phyloP scores from a whole-genome alignment of 2,329 filamentous ascomycete species.

The Verticillium dahliae region DNA sequence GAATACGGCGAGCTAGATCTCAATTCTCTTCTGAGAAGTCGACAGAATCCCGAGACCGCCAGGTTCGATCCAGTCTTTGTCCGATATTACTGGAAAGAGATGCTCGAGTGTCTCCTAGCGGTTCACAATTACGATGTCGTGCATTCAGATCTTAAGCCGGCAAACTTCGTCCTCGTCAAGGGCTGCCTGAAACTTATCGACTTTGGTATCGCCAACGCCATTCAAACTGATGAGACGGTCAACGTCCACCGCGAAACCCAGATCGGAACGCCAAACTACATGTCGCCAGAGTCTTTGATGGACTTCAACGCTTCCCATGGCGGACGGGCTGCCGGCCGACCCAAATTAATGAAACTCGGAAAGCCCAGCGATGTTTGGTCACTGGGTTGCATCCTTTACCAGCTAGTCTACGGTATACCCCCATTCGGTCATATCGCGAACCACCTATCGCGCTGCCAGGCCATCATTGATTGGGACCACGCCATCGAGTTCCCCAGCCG shows the following conservation, averaged over 20 bases:
- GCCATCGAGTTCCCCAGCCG: slow-evolving; percentile 64
- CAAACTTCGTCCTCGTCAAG: slow-evolving; percentile 90
- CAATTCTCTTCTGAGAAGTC: slow-evolving; percentile 72
- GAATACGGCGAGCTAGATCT: slow-evolving; percentile 95
- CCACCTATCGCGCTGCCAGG: slow-evolving; percentile 78
- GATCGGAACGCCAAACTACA: slow-evolving; percentile 95
- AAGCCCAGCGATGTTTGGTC: slow-evolving; percentile 97
- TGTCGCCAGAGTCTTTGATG: slow-evolving; percentile 91
- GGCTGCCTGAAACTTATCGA: slow-evolving; percentile 93
- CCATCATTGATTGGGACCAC: slow-evolving; percentile 75
- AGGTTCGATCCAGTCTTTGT: slow-evolving; percentile 84
- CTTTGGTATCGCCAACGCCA: slow-evolving; percentile 97
- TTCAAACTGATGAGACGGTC: slow-evolving; percentile 89
- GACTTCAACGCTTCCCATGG: slow-evolving; percentile 68
- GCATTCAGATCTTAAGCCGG: slow-evolving; percentile 93
- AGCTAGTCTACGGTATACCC: slow-evolving; percentile 96
- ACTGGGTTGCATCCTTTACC: slow-evolving; percentile 91
- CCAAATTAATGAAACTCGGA: slow-evolving; percentile 88
- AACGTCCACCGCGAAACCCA: slow-evolving; percentile 96
- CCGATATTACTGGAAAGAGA: slow-evolving; percentile 98
- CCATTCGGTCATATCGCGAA: slow-evolving; percentile 91
- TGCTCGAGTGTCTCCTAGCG: slow-evolving; percentile 89
- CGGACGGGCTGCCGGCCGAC: slow-evolving; percentile 30
- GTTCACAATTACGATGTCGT: slow-evolving; percentile 90
- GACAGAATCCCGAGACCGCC: slow-evolving; percentile 64